Percentiles rank a stretch among this genome's conserved stretches.
Evolutionary conservation across 768 basidiomycete genomes (phyloP).

Genomic region (Termitomyces bulborhizus): DNA sequence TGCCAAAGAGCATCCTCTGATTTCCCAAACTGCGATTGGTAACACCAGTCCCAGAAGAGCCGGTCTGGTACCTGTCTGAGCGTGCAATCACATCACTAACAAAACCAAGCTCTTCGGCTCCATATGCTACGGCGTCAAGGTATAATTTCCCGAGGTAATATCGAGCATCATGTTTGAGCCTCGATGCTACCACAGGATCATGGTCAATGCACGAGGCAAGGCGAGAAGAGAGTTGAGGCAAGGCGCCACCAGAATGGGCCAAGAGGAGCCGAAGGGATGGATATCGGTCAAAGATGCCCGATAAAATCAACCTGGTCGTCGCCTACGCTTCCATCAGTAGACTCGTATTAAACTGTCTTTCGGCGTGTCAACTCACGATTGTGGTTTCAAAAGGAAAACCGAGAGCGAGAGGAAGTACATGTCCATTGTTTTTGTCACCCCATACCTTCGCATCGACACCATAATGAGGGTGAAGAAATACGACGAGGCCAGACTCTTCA

Average conservation of each 20-base stretch:
- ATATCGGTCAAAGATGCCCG: constrained; percentile 76
- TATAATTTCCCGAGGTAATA: constrained; percentile 78
- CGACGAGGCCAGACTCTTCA: constrained; percentile 59
- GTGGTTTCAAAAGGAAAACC: constrained; percentile 93
- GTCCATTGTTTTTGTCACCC: constrained; percentile 76
- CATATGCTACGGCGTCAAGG: constrained; percentile 87
- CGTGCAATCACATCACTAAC: constrained; percentile 67
- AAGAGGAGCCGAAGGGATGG: constrained; percentile 71
- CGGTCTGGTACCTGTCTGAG: constrained; percentile 39
- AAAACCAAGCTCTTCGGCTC: constrained; percentile 77
- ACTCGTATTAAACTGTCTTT: neutral
- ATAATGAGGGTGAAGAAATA: constrained; percentile 87
- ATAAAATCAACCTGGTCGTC: constrained; percentile 72
- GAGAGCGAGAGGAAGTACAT: constrained; percentile 80
- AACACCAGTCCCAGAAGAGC: constrained; percentile 21
- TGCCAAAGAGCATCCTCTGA: constrained; percentile 69
- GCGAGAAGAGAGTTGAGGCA: constrained; percentile 79
- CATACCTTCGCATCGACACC: constrained; percentile 70
- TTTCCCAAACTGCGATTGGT: constrained; percentile 44
- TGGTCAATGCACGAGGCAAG: constrained; percentile 82
- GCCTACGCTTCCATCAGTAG: constrained; percentile 33
- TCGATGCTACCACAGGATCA: constrained; percentile 71
- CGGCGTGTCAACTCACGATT: constrained; percentile 43
- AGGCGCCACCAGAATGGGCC: constrained; percentile 83
- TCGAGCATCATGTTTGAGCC: constrained; percentile 76